A percentile compares a stretch with the other conserved stretches of the same genome.
These are phyloP conservation scores for Xylariaceae sp. DNA, from an alignment of 2,329 filamentous ascomycete species.

Conservation along the genomic window DNA sequence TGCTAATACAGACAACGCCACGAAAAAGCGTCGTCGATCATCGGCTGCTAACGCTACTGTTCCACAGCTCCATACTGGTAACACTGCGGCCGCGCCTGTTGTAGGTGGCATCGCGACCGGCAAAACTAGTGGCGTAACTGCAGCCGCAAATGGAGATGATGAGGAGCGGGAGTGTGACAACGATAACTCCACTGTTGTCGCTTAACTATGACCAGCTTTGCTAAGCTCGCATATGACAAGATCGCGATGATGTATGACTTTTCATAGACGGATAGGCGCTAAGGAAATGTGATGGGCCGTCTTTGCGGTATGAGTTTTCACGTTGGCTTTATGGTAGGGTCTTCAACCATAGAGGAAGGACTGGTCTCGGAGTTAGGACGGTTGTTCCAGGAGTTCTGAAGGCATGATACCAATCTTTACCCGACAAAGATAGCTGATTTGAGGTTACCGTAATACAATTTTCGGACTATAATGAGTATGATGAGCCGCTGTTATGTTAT, in stretches of 20 bases:
- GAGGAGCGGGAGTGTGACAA: neutral
- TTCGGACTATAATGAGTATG: neutral
- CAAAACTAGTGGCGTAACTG: neutral
- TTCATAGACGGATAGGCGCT: neutral
- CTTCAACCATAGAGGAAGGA: neutral
- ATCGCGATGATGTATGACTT: neutral
- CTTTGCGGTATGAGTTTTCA: neutral
- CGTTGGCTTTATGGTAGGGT: slow-evolving; percentile 1
- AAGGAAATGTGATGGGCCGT: slow-evolving; percentile 5
- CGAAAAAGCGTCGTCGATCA: slow-evolving; percentile 9
- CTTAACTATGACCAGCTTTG: too few species aligned
- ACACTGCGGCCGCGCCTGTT: neutral
- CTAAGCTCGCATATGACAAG: neutral
- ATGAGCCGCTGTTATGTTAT: neutral
- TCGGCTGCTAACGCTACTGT: neutral
- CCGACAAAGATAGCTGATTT: too few species aligned
- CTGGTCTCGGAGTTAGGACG: slow-evolving; percentile 17
- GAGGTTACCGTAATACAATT: too few species aligned
- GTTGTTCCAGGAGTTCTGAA: neutral
- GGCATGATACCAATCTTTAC: slow-evolving; percentile 21
- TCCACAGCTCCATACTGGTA: neutral
- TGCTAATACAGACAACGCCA: slow-evolving; percentile 11
- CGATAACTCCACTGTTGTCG: too few species aligned
- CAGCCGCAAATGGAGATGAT: neutral
- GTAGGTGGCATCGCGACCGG: neutral